Evolutionary conservation across 139 green algal species (phyloP).

Genomic region (Tetradesmus lagerheimii): DNA sequence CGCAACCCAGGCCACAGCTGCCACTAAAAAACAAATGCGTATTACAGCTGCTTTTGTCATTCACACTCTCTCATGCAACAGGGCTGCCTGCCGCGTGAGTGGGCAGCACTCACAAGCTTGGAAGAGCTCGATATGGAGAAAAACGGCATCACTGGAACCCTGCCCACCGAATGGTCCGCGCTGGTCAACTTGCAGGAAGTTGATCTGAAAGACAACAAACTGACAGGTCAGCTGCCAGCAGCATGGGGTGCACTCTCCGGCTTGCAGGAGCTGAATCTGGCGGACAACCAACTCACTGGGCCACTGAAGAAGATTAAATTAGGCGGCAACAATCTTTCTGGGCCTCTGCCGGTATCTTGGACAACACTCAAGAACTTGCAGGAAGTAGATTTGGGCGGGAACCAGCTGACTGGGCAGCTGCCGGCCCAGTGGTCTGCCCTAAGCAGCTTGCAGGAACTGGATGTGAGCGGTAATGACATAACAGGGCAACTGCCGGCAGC

Average conservation of each 20-base stretch:
- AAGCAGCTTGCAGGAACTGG: background rate
- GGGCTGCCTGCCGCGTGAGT: background rate
- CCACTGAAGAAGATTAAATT: background rate
- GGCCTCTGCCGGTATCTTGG: background rate
- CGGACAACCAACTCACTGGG: background rate
- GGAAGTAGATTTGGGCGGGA: background rate
- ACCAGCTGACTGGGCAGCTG: background rate
- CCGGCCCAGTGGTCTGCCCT: background rate
- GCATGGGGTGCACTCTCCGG: background rate
- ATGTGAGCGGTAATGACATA: background rate
- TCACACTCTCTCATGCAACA: background rate
- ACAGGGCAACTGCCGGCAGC: background rate
- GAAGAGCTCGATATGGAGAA: background rate
- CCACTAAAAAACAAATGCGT: no score
- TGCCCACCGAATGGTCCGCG: background rate
- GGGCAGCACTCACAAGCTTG: background rate
- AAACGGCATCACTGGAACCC: background rate
- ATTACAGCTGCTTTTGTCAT: no score
- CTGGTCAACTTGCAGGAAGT: background rate
- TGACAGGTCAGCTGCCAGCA: background rate
- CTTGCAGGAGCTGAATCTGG: background rate
- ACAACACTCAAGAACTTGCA: background rate
- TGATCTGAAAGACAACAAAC: no score
- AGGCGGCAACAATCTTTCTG: background rate
- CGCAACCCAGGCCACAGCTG: no score